phyloP scores from a whole-genome alignment of 108 stramenopile genomes.

The Epithemia pelagica region DNA sequence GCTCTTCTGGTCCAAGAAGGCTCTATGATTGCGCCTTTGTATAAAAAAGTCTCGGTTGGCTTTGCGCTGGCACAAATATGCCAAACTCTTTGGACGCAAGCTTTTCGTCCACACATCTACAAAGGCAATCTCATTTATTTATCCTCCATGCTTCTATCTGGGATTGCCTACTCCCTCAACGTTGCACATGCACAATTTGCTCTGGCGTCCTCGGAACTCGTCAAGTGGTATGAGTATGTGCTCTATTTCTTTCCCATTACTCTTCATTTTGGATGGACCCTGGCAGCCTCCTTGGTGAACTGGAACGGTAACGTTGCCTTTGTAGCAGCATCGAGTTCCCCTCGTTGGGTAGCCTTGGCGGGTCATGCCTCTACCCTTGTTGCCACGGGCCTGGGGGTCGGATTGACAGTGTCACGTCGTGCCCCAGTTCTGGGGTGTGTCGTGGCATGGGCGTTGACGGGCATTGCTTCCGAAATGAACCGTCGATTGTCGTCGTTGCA shows the following conservation, averaged over 20 bases:
- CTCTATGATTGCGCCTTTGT: constrained; percentile 4
- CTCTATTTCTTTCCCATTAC: constrained; percentile 59
- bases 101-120: constrained; percentile 47
- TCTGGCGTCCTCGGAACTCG: constrained; percentile 19
- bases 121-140: constrained; percentile 39
- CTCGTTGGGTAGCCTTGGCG: constrained; percentile 20
- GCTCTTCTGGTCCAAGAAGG: constrained; percentile 19
- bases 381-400: constrained; percentile 37
- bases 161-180: constrained; percentile 37
- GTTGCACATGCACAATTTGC: constrained; percentile 8
- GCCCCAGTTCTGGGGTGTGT: constrained; percentile 43
- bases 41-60: constrained; percentile 37
- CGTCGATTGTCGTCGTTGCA: background rate
- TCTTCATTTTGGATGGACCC: constrained; percentile 78
- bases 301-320: constrained; percentile 34
- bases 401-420: constrained; percentile 21
- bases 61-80: constrained; percentile 47
- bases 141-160: constrained; percentile 36
- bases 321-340: constrained; percentile 4
- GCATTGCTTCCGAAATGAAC: constrained; percentile 11
- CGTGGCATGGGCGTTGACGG: constrained; percentile 46
- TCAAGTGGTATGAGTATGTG: background rate
- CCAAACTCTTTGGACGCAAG: constrained; percentile 61
- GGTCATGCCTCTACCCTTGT: constrained; percentile 41
- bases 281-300: constrained; percentile 72